Conservation (phyloP, 148 eudicot genomes). For the Drosera capensis region DNA sequence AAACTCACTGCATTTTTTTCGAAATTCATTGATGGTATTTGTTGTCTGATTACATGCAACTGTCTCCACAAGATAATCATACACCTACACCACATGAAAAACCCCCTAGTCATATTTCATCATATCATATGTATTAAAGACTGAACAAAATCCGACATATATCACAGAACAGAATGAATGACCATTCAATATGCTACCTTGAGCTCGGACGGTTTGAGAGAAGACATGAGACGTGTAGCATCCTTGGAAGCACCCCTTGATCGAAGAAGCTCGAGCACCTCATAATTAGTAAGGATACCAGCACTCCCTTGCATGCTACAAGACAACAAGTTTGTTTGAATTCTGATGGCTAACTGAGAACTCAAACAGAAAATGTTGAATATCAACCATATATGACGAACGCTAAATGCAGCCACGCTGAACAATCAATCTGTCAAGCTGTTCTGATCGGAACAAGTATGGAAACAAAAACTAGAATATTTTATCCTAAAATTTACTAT, state of each 20-base stretch:
- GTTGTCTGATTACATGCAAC: conserved; percentile 49
- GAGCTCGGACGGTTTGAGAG: conserved; percentile 33
- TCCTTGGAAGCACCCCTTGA: conserved; percentile 28
- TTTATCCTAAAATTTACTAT: too few relatives aligned
- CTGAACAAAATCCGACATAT: too few relatives aligned
- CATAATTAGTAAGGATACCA: conserved; percentile 30
- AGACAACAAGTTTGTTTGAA: too few relatives aligned
- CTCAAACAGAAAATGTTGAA: too few relatives aligned
- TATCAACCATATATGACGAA: too few relatives aligned
- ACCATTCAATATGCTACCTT: conserved; percentile 21
- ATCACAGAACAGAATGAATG: neutral
- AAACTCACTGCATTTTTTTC: conserved; percentile 30
- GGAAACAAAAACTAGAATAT: too few relatives aligned
- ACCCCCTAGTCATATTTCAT: neutral
- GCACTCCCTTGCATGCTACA: conserved; percentile 27
- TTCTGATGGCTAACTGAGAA: too few relatives aligned
- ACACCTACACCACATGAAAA: conserved; percentile 35
- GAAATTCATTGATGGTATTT: conserved; percentile 30
- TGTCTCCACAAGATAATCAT: conserved; percentile 57
- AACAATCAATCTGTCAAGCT: too few relatives aligned
- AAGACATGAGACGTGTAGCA: conserved; percentile 24
- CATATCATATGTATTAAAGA: neutral
- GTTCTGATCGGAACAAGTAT: too few relatives aligned
- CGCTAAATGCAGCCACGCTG: too few relatives aligned
- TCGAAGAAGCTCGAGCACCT: conserved; percentile 23